Evolutionary conservation across 2,329 filamentous ascomycete genomes (phyloP).

Genomic region (Fusarium torulosum): DNA sequence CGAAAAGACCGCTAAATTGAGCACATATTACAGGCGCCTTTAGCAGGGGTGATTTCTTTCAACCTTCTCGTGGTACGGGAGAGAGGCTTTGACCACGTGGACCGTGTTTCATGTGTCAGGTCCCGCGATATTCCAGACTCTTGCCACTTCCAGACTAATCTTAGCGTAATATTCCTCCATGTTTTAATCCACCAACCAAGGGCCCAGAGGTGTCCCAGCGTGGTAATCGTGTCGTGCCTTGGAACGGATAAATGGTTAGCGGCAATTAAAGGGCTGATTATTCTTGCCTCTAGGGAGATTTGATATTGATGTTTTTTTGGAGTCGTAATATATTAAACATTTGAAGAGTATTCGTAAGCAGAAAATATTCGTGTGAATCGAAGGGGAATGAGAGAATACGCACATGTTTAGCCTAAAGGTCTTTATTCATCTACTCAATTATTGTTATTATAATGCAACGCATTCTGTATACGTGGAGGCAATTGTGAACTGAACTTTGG

Average conservation of each 20-base stretch:
- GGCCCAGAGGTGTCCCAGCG: background rate
- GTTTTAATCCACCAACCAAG: slow-evolving; percentile 5
- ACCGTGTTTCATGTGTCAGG: slow-evolving; percentile 8
- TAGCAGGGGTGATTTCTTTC: no score
- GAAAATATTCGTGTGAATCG: no score
- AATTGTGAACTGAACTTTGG: no score
- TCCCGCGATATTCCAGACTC: slow-evolving; percentile 16
- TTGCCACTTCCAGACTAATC: slow-evolving; percentile 7
- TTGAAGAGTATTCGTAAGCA: no score
- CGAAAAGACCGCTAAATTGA: background rate
- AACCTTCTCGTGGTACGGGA: background rate
- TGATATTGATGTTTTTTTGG: no score
- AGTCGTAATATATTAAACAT: no score
- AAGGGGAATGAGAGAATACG: no score
- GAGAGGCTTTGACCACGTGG: background rate
- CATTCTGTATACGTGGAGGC: no score
- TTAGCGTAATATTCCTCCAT: slow-evolving; percentile 14
- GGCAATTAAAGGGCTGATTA: background rate
- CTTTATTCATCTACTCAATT: no score
- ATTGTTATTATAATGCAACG: no score
- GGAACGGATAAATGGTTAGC: slow-evolving; percentile 4
- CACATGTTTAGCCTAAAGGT: no score
- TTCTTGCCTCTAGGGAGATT: background rate
- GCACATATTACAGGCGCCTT: background rate
- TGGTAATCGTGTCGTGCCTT: background rate